Evolutionary conservation across 1,139 yeast species (phyloP), one percentile per base, ranked within the genome.

Genomic region (Suhomyces taliae): DNA sequence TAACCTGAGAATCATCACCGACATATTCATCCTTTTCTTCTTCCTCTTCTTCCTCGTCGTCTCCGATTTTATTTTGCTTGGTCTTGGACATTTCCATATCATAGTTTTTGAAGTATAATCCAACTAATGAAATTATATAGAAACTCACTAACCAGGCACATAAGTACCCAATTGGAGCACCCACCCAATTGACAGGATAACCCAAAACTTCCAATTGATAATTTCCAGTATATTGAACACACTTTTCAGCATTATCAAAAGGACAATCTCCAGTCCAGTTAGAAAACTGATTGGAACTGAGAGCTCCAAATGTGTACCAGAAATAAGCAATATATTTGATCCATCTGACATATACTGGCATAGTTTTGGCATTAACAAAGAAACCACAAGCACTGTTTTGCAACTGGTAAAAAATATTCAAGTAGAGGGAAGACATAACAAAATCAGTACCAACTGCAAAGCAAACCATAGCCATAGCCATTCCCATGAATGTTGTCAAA

Each of bases 301-400:
- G 47, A 1, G 62, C 66, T 7, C 65, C 65, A 39, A 58, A 62
- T 0, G 57, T 59, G n/a, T 61, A 61, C 66, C 66, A 62, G 38
- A 61, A 61, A 40, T 54, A 60, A 2, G 66, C 64, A 38, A 60
- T 37, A 37, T 61, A 62, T 44, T 62, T 62, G 24, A 57, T 49
- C 66, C 66, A 62, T 10, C 64, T 52, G 7, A 62, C 65, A 41
- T 62, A 62, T 3, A 61, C 63, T 1, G 66, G 66, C 61, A 61
- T 56, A 0, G 61, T 54, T n/a, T 53, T 52, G 4, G 65, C 56
- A 45, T 62, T 62, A 29, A 60, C 63, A 45, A 62, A 62, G 47
- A 54, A 62, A 1, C 66, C 66, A 50, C 64, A 60, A 1, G 65
- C 65, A 42, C 61, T 60, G 39, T 62, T 62, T 43, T 62, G 65